phyloP scores from a whole-genome alignment of 2,329 filamentous ascomycete species.

The Aspergillus piperis region DNA sequence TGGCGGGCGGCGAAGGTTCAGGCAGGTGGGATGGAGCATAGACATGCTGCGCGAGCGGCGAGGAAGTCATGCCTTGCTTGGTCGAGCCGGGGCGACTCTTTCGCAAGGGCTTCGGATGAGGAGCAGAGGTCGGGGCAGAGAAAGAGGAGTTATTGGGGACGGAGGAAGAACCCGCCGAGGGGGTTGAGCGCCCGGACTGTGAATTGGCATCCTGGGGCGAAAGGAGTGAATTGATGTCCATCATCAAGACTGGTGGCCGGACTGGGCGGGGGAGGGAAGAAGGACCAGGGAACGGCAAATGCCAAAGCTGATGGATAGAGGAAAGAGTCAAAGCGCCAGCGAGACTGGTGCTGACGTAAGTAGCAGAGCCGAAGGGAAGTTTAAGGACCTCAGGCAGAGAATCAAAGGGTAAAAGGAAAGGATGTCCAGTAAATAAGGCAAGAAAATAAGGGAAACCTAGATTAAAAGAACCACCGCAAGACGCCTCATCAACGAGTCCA shows the following conservation, averaged over 20 bases:
- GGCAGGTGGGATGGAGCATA: conserved; percentile 39
- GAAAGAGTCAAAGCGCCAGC: conserved; percentile 20
- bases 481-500: conserved; percentile 38
- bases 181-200: conserved; percentile 38
- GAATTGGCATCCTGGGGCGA: conserved; percentile 47
- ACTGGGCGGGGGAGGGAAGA: conserved; percentile 6
- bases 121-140: conserved; percentile 19
- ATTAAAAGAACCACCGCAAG: conserved; percentile 23
- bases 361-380: background rate
- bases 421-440: background rate
- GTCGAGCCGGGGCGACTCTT: conserved; percentile 37
- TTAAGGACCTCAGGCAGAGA: background rate
- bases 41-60: conserved; percentile 47
- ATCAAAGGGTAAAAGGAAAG: conserved; percentile 5
- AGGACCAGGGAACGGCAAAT: conserved; percentile 25
- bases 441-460: conserved; percentile 8
- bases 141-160: conserved; percentile 28
- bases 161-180: conserved; percentile 30
- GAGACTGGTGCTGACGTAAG: conserved; percentile 17
- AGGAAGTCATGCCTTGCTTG: conserved; percentile 40
- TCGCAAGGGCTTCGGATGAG: conserved; percentile 40
- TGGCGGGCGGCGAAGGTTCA: conserved; percentile 41
- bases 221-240: conserved; percentile 52
- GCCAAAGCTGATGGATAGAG: conserved; percentile 15
- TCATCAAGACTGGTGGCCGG: conserved; percentile 25